Evolutionary conservation across 352 stramenopile genomes (phyloP).

Genomic region (Globisporangium cylindrosporum): DNA sequence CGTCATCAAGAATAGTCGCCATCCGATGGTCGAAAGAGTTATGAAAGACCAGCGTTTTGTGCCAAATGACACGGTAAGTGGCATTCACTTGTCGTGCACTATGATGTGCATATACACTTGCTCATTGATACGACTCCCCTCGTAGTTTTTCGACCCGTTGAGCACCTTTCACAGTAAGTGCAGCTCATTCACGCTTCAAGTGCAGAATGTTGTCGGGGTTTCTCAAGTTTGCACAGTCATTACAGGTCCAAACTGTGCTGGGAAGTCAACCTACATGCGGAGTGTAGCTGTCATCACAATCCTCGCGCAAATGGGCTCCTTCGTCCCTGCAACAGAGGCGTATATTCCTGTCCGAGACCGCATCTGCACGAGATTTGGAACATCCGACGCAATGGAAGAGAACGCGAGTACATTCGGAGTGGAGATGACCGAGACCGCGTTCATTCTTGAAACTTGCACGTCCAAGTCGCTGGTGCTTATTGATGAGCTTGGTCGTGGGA

Average conservation of each 20-base stretch:
- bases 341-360: slow-evolving; percentile 82
- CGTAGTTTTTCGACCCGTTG: slow-evolving; percentile 68
- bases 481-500: slow-evolving; percentile 90
- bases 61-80: slow-evolving; percentile 74
- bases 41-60: slow-evolving; percentile 77
- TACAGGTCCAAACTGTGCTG: slow-evolving; percentile 88
- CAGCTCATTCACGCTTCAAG: background rate
- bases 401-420: slow-evolving; percentile 91
- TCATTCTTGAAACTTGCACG: slow-evolving; percentile 79
- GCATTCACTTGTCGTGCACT: background rate
- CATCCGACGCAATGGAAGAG: slow-evolving; percentile 92
- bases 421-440: slow-evolving; percentile 90
- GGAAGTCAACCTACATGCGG: slow-evolving; percentile 90
- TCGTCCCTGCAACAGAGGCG: slow-evolving; percentile 82
- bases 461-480: slow-evolving; percentile 82
- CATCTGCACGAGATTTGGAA: slow-evolving; percentile 91
- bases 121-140: slow-evolving; percentile 3
- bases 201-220: slow-evolving; percentile 3
- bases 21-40: slow-evolving; percentile 71
- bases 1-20: slow-evolving; percentile 76
- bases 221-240: slow-evolving; percentile 52
- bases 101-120: background rate
- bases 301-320: slow-evolving; percentile 90
- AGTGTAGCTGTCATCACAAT: slow-evolving; percentile 87
- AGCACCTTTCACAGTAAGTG: slow-evolving; percentile 68